Evolutionary conservation across 768 basidiomycete species (phyloP).

Genomic region (Leccinum subgranulosum): DNA sequence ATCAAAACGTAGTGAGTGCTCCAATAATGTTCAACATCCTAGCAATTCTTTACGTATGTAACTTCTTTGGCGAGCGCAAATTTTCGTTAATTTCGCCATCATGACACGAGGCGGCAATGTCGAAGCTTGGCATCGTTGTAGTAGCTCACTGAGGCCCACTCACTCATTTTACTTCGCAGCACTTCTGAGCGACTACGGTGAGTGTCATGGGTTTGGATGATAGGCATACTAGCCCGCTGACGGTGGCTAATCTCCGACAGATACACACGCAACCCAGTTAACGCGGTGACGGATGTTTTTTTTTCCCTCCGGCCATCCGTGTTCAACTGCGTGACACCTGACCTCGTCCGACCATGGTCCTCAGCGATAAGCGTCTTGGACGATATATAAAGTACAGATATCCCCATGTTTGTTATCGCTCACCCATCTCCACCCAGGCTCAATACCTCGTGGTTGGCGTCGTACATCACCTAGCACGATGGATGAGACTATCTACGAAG

Average conservation of each 20-base stretch:
- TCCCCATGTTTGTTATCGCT: background rate
- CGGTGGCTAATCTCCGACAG: background rate
- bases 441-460: background rate
- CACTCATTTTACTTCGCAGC: background rate
- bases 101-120: background rate
- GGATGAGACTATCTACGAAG: background rate
- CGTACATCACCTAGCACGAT: background rate
- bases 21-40: background rate
- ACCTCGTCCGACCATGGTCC: background rate
- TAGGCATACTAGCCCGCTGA: background rate
- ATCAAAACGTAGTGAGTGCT: background rate
- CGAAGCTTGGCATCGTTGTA: background rate
- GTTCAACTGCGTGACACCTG: constrained; percentile 1
- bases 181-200: background rate
- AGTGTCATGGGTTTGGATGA: constrained; percentile 1
- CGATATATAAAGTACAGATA: background rate
- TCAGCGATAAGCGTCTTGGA: constrained; percentile 10
- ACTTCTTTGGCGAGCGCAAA: background rate
- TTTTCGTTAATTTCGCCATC: background rate
- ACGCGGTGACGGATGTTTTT: background rate
- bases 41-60: background rate
- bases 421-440: background rate
- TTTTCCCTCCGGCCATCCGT: background rate
- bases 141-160: background rate
- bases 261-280: background rate